Conservation (phyloP, 2,329 filamentous ascomycete genomes). For the Pseudocercospora crystallina region DNA sequence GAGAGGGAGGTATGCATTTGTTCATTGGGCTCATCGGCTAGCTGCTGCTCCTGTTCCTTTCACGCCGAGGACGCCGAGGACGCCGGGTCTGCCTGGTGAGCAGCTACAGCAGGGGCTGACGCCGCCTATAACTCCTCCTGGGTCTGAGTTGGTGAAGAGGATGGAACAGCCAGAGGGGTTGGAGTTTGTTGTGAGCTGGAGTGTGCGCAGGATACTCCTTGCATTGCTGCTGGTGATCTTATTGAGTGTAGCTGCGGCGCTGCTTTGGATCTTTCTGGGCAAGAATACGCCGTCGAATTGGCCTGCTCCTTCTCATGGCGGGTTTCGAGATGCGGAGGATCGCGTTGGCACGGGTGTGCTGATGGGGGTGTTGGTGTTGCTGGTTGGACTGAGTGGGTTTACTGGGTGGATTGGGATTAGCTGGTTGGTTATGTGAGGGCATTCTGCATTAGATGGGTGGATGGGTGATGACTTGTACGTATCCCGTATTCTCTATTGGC, state of each 20-base stretch:
- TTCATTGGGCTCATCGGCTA: slow-evolving; percentile 44
- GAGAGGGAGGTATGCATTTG: slow-evolving; percentile 42
- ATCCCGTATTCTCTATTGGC: not conserved
- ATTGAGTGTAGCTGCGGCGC: slow-evolving; percentile 30
- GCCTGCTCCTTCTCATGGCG: slow-evolving; percentile 20
- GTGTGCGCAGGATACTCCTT: slow-evolving; percentile 29
- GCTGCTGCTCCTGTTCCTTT: slow-evolving; percentile 23
- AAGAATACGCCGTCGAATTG: slow-evolving; percentile 18
- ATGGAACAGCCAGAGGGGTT: slow-evolving; percentile 35
- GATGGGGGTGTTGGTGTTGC: slow-evolving; percentile 36
- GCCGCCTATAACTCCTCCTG: too few species aligned
- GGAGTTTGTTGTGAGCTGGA: slow-evolving; percentile 40
- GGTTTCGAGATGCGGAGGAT: slow-evolving; percentile 35
- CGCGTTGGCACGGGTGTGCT: slow-evolving; percentile 36
- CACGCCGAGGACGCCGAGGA: too few species aligned
- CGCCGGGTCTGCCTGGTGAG: not conserved
- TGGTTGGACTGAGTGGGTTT: slow-evolving; percentile 36
- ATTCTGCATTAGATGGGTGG: too few species aligned
- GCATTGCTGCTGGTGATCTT: slow-evolving; percentile 32
- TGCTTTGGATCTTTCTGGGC: slow-evolving; percentile 41
- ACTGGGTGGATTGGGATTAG: slow-evolving; percentile 39
- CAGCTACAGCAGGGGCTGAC: slow-evolving; percentile 10
- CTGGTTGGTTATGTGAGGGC: slow-evolving; percentile 37
- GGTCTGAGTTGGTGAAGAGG: slow-evolving; percentile 11
- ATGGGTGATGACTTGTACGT: not conserved